These are phyloP conservation scores for Coemansia sp. DNA, from an alignment of 192 early-diverging fungal genomes.

Conservation along the genomic window DNA sequence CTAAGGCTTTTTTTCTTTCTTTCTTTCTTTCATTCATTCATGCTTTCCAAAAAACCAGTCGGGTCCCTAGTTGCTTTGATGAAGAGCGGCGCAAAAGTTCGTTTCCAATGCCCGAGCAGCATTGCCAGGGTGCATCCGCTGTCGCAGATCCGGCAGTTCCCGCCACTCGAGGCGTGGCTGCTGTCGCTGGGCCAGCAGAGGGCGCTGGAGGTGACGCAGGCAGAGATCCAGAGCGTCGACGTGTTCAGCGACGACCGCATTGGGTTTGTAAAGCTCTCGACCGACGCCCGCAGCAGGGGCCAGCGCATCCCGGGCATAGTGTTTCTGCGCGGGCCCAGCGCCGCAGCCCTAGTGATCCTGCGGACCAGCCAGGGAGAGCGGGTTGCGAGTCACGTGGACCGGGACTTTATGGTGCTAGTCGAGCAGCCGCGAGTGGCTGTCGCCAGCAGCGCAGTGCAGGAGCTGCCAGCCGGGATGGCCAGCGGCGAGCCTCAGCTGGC, in stretches of 20 bases:
- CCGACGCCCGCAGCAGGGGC: constrained; percentile 51
- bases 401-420: constrained; percentile 61
- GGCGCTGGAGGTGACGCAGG: background rate
- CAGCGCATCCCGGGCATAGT: constrained; percentile 66
- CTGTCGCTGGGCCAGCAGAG: constrained; percentile 11
- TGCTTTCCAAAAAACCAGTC: no score
- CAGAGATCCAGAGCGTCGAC: constrained; percentile 68
- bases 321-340: constrained; percentile 78
- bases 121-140: background rate
- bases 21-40: background rate
- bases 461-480: constrained; percentile 86
- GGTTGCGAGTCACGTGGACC: constrained; percentile 20
- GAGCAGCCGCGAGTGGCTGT: constrained; percentile 73
- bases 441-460: constrained; percentile 58
- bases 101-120: constrained; percentile 12
- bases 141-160: constrained; percentile 20
- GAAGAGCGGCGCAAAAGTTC: background rate
- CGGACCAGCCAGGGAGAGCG: background rate
- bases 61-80: constrained; percentile 6
- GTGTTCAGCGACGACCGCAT: constrained; percentile 59
- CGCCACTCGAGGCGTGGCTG: constrained; percentile 36
- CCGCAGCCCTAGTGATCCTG: constrained; percentile 69
- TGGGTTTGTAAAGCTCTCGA: constrained; percentile 75
- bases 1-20: background rate
- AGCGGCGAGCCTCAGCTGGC: constrained; percentile 62